Evolutionary conservation across 1,139 yeast species (phyloP), one percentile per base, ranked within the genome.

Genomic region (Ogataea hybrid): DNA sequence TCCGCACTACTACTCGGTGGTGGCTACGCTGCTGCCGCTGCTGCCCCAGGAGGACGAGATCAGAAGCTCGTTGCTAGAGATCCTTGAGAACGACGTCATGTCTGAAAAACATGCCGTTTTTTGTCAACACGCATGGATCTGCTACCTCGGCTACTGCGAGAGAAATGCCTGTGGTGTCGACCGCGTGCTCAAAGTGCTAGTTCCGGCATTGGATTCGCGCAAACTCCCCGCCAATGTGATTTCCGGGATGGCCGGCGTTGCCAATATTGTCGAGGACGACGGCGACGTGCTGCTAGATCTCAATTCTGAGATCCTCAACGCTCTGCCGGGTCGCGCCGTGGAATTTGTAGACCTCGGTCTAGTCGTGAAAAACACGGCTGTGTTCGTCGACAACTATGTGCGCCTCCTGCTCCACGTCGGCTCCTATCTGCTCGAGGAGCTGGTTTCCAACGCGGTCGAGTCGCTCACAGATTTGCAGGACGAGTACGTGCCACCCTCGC

Each of bases 1-100:
- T 32, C 72, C 81, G 0, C 50, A 64, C 0, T 81, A 79, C 53
- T 83, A 74, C 52, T 50, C 50, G 4, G 41, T 59, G 9, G 43
- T 71, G 10, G 48, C 23, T 14, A 47, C 34, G 21, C 43, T 53
- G 44, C 50, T 54, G 11, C 51, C 43, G 6, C 46, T 44, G 6
- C 51, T 54, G 25, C 69, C 63, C 18, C 43, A 36, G 12, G 55
- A 51, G 1, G 40, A 54, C n/a, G 11, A 51, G 10, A 35, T 46
- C 4, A 27, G 46, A 29, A 28, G 25, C 11, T 59, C 62, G 2
- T 50, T 61, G 12, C 35, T 58, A 10, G 50, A 45, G 1, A 61
- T 64, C 3, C 42, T 68, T 8, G 48, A 54, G 7, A 45, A 51
- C 16, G 62, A 62, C 42, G 40, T 59, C 4, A 39, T 43, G 15